Conservation (phyloP, 352 stramenopile genomes). For the Pythium sukuiense region DNA sequence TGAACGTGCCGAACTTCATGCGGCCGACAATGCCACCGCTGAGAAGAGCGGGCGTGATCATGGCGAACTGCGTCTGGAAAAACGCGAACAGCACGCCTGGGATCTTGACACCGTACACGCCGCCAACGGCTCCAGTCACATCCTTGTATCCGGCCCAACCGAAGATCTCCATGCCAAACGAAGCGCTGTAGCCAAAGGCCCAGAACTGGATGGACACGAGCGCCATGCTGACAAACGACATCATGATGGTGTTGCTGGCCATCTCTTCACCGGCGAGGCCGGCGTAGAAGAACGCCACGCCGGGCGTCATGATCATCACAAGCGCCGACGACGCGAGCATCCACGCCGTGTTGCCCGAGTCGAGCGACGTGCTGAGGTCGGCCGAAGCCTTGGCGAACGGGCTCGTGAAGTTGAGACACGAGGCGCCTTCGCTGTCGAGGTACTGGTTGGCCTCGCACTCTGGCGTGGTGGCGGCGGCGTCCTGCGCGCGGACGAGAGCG, state of each 20-base stretch:
- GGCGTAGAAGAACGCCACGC: slow-evolving; percentile 72
- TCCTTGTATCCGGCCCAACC: slow-evolving; percentile 59
- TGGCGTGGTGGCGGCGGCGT: not conserved
- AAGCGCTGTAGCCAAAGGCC: slow-evolving; percentile 68
- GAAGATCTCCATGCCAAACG: slow-evolving; percentile 64
- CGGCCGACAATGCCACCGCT: slow-evolving; percentile 78
- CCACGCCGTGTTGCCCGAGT: slow-evolving; percentile 53
- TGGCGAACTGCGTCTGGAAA: slow-evolving; percentile 85
- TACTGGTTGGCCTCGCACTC: slow-evolving; percentile 24
- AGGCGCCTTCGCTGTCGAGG: slow-evolving; percentile 9
- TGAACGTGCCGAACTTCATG: slow-evolving; percentile 76
- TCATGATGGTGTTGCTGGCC: slow-evolving; percentile 81
- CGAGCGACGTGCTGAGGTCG: slow-evolving; percentile 24
- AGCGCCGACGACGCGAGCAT: slow-evolving; percentile 38
- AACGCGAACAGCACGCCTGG: slow-evolving; percentile 74
- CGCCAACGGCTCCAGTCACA: slow-evolving; percentile 41
- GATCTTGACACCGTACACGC: slow-evolving; percentile 59
- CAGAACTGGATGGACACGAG: slow-evolving; percentile 85
- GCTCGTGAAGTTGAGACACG: slow-evolving; percentile 28
- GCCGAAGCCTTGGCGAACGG: slow-evolving; percentile 26
- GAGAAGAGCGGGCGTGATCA: slow-evolving; percentile 74
- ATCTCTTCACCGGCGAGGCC: slow-evolving; percentile 69
- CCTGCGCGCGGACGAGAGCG: slow-evolving; percentile 14
- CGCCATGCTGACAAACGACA: slow-evolving; percentile 76
- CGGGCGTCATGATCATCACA: slow-evolving; percentile 56